Conservation (phyloP, 306 rosid species). For the Rosa rugosa region DNA sequence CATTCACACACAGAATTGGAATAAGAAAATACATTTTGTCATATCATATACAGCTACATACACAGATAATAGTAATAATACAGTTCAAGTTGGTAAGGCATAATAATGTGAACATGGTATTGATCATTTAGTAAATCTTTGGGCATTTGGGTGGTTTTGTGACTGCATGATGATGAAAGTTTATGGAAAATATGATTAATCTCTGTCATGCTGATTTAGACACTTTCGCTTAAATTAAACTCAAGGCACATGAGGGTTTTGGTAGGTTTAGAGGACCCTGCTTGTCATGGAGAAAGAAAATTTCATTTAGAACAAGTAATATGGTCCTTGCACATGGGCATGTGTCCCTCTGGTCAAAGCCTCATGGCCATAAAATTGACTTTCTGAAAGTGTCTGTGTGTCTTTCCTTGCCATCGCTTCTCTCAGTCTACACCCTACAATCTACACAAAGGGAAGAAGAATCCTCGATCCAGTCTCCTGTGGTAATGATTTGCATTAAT, state of each 20-base stretch:
- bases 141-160: neutral
- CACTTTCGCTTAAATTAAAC: neutral
- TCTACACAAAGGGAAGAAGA: conserved; percentile 15
- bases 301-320: neutral
- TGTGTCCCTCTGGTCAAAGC: conserved; percentile 18
- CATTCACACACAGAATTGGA: conserved; percentile 5
- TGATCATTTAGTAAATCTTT: conserved; percentile 19
- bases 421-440: neutral
- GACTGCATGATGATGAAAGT: conserved; percentile 17
- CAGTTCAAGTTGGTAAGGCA: conserved; percentile 10
- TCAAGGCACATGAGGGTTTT: conserved; percentile 20
- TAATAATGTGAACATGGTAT: conserved; percentile 14
- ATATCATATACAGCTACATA: conserved; percentile 31
- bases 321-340: conserved; percentile 36
- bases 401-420: neutral
- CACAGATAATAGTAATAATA: neutral
- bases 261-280: conserved; percentile 13
- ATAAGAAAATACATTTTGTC: neutral
- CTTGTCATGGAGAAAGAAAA: neutral
- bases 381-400: neutral
- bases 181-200: neutral
- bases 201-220: conserved; percentile 9
- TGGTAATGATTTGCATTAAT: conserved; percentile 50
- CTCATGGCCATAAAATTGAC: neutral
- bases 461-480: conserved; percentile 8